Evolutionary conservation across 768 basidiomycete genomes (phyloP).

Genomic region (Naganishia onofrii): DNA sequence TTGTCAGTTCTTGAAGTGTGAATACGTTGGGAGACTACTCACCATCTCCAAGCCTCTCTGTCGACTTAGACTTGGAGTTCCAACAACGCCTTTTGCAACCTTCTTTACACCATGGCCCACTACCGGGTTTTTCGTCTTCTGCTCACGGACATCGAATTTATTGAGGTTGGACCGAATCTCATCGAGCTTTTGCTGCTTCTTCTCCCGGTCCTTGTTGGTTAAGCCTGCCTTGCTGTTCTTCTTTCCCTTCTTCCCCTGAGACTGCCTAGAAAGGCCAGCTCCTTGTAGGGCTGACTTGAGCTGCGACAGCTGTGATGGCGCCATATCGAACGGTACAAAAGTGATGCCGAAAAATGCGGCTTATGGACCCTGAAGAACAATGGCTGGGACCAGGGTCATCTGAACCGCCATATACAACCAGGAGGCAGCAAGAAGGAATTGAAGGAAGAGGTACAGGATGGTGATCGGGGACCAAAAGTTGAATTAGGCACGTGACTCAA

Average conservation of each 20-base stretch:
- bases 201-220: slow-evolving; percentile 66
- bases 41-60: slow-evolving; percentile 88
- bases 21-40: slow-evolving; percentile 37
- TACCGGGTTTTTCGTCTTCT: slow-evolving; percentile 64
- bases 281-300: slow-evolving; percentile 78
- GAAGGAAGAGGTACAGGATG: neutral
- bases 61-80: slow-evolving; percentile 81
- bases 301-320: slow-evolving; percentile 78
- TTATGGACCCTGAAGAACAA: neutral
- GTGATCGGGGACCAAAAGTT: slow-evolving; percentile 6
- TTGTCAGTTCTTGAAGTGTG: slow-evolving; percentile 8
- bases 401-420: neutral
- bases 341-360: neutral
- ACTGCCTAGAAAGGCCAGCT: slow-evolving; percentile 70
- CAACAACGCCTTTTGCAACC: slow-evolving; percentile 69
- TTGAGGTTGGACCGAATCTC: slow-evolving; percentile 84
- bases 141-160: slow-evolving; percentile 90
- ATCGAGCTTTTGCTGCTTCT: slow-evolving; percentile 71
- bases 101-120: slow-evolving; percentile 20
- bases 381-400: neutral
- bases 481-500: slow-evolving; percentile 6
- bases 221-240: slow-evolving; percentile 65
- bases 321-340: slow-evolving; percentile 36
- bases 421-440: neutral
- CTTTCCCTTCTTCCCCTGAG: slow-evolving; percentile 61